phyloP scores from a whole-genome alignment of 441 rosid species.

The Euphorbia schlechtendalii region DNA sequence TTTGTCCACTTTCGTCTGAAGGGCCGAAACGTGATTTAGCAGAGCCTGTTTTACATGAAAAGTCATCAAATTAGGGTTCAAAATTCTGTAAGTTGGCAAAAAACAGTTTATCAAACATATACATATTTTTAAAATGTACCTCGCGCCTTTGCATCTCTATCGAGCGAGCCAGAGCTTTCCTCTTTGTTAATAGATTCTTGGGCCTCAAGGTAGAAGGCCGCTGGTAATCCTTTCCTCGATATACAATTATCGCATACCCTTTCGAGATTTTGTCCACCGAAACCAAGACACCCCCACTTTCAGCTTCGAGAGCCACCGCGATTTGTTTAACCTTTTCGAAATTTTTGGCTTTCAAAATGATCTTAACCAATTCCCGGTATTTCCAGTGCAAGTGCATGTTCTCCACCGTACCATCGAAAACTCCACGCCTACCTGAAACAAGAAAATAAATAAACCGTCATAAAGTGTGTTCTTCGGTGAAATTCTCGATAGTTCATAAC shows the following conservation, averaged over 20 bases:
- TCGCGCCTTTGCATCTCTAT: slow-evolving; percentile 68
- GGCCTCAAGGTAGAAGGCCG: slow-evolving; percentile 85
- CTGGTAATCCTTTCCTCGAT: slow-evolving; percentile 75
- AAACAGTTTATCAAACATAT: no score
- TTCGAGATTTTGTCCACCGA: slow-evolving; percentile 88
- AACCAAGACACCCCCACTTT: slow-evolving; percentile 93
- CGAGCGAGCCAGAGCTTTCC: slow-evolving; percentile 96
- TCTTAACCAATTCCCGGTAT: slow-evolving; percentile 81
- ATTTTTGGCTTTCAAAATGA: slow-evolving; percentile 62
- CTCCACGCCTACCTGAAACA: slow-evolving; percentile 84
- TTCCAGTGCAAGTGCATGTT: slow-evolving; percentile 99
- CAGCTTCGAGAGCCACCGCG: slow-evolving; percentile 91
- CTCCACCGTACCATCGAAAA: slow-evolving; percentile 93
- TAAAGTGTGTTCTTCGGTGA: no score
- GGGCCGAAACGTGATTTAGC: slow-evolving; percentile 44
- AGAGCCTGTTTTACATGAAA: slow-evolving; percentile 59
- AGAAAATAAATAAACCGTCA: slow-evolving; percentile 19
- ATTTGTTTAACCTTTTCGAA: slow-evolving; percentile 75
- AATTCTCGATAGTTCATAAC: background rate
- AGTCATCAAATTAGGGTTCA: slow-evolving; percentile 9
- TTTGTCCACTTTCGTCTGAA: slow-evolving; percentile 49
- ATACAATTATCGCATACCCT: slow-evolving; percentile 84
- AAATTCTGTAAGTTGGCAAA: no score
- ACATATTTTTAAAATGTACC: slow-evolving; percentile 26
- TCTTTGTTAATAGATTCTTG: slow-evolving; percentile 80